phyloP scores from a whole-genome alignment of 2,329 filamentous ascomycete genomes.

The Aspergillus caelatus region DNA sequence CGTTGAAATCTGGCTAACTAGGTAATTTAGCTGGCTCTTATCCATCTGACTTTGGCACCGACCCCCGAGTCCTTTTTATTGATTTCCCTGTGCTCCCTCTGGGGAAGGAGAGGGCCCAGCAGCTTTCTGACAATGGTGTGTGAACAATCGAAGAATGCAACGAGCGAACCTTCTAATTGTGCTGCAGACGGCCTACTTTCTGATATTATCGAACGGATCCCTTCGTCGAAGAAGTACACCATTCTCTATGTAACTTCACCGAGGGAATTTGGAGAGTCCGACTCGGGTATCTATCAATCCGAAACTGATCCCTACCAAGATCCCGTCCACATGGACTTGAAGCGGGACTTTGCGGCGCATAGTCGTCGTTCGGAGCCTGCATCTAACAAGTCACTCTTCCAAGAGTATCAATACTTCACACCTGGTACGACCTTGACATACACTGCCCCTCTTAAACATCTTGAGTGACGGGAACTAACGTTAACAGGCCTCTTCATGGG shows the following conservation, averaged over 20 bases:
- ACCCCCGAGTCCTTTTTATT: constrained; percentile 49
- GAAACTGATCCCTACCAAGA: constrained; percentile 58
- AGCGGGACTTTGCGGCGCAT: constrained; percentile 59
- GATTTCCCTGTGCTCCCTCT: constrained; percentile 48
- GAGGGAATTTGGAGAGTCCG: constrained; percentile 36
- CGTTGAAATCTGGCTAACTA: constrained; percentile 21
- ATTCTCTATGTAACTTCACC: constrained; percentile 74
- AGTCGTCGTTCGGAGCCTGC: constrained; percentile 41
- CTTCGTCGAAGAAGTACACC: constrained; percentile 64
- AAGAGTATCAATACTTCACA: constrained; percentile 92
- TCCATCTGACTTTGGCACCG: constrained; percentile 37
- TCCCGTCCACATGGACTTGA: constrained; percentile 71
- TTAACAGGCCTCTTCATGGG: constrained; percentile 83
- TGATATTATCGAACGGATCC: constrained; percentile 51
- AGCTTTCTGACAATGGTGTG: constrained; percentile 49
- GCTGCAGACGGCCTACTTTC: constrained; percentile 50
- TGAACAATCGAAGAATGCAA: constrained; percentile 1
- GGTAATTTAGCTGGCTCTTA: constrained; percentile 41
- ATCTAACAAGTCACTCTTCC: constrained; percentile 60
- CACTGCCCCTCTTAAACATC: background rate
- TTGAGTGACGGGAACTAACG: constrained; percentile 7
- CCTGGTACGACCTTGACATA: constrained; percentile 63
- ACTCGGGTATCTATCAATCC: constrained; percentile 61
- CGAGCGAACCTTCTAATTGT: background rate
- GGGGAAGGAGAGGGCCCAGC: constrained; percentile 38